These are phyloP conservation scores for Coemansia sp. DNA, from an alignment of 192 early-diverging fungal genomes.

Conservation along the genomic window DNA sequence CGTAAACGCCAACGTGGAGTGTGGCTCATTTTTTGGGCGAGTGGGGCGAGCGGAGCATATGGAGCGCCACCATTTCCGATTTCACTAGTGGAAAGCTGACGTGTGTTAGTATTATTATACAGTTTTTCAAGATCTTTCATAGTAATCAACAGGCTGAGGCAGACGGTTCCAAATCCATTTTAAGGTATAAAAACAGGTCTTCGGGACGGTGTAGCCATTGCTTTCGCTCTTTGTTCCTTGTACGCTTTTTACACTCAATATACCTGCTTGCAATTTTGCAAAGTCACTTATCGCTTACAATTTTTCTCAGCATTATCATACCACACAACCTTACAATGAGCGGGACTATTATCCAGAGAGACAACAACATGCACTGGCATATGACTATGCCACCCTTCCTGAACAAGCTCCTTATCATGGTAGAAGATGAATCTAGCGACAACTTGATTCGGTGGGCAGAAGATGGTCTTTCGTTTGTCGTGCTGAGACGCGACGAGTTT, in stretches of 20 bases:
- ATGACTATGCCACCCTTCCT: no score
- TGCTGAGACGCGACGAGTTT: conserved; percentile 75
- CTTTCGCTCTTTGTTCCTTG: neutral
- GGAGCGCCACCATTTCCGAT: conserved; percentile 37
- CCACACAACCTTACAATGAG: conserved; percentile 7
- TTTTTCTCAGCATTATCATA: neutral
- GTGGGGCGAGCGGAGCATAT: conserved; percentile 40
- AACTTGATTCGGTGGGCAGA: conserved; percentile 88
- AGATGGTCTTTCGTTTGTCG: conserved; percentile 86
- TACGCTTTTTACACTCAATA: neutral
- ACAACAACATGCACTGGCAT: conserved; percentile 41
- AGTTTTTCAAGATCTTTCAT: no score
- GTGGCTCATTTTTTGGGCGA: conserved; percentile 62
- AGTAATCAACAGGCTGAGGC: no score
- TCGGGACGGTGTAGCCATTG: neutral
- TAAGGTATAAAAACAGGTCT: neutral
- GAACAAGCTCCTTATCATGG: no score
- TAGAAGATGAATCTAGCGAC: conserved; percentile 79
- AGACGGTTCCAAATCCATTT: neutral
- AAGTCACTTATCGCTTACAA: neutral
- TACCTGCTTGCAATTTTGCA: neutral
- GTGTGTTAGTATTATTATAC: neutral
- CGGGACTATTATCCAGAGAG: conserved; percentile 30
- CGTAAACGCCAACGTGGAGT: neutral
- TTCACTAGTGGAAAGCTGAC: neutral